Evolutionary conservation across 495 filamentous ascomycete genomes (phyloP).

Genomic region (Neohortaea acidophila): DNA sequence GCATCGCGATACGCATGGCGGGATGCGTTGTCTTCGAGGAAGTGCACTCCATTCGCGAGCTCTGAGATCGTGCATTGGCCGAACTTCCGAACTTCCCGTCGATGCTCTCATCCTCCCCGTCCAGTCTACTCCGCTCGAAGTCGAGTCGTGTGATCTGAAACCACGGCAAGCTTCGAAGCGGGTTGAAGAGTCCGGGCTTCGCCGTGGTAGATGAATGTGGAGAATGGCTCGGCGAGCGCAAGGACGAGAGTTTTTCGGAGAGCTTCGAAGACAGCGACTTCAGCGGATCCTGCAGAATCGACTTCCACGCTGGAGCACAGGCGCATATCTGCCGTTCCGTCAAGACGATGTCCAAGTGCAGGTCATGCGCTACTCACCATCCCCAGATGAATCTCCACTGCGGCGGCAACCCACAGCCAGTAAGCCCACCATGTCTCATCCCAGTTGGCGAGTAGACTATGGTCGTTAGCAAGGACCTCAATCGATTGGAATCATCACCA

Average conservation of each 20-base stretch:
- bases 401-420: constrained; percentile 36
- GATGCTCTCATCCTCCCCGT: not conserved
- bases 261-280: constrained; percentile 1
- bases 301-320: constrained; percentile 18
- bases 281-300: constrained; percentile 6
- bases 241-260: constrained; percentile 5
- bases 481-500: no score
- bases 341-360: not conserved
- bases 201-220: no score
- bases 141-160: not conserved
- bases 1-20: not conserved
- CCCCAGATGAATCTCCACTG: constrained; percentile 44
- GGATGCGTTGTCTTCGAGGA: no score
- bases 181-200: not conserved
- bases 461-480: no score
- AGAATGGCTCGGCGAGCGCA: constrained; percentile 8
- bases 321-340: constrained; percentile 14
- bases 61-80: not conserved
- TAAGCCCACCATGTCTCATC: constrained; percentile 42
- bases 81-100: no score
- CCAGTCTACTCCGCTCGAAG: not conserved
- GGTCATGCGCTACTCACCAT: constrained; percentile 30
- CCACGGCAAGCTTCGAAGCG: not conserved
- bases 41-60: no score
- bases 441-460: constrained; percentile 33